Evolutionary conservation across 495 filamentous ascomycete genomes (phyloP).

Genomic region (Annulohypoxylon maeteangense): DNA sequence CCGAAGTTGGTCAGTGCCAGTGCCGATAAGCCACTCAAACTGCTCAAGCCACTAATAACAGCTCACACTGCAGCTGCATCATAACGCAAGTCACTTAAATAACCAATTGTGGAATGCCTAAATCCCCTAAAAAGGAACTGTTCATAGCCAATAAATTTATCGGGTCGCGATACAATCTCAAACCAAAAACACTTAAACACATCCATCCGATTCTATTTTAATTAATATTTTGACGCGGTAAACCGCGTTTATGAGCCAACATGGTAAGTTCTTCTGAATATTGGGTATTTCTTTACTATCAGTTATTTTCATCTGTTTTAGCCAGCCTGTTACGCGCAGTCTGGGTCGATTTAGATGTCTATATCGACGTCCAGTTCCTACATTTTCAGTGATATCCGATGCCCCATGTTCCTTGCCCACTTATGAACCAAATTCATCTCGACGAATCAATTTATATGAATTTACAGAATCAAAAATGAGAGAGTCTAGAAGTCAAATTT

Average conservation of each 20-base stretch:
- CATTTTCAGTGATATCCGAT: not conserved
- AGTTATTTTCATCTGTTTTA: not conserved
- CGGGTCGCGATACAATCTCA: slow-evolving; percentile 26
- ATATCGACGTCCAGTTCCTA: not conserved
- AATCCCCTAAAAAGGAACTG: slow-evolving; percentile 14
- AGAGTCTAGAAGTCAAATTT: not conserved
- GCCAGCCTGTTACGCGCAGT: not conserved
- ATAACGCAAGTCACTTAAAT: not conserved
- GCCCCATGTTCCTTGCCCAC: slow-evolving; percentile 1
- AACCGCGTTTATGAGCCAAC: slow-evolving; percentile 23
- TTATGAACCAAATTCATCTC: slow-evolving; percentile 11
- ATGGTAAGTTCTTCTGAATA: slow-evolving; percentile 31
- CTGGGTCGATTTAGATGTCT: not conserved
- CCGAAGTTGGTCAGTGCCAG: not conserved
- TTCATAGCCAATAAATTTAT: slow-evolving; percentile 27
- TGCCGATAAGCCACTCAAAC: not conserved
- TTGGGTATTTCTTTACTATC: not conserved
- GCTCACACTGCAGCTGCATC: not conserved
- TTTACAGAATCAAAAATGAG: not conserved
- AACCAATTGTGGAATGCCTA: slow-evolving; percentile 6
- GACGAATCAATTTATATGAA: slow-evolving; percentile 27
- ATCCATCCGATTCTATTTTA: slow-evolving; percentile 21
- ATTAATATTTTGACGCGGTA: slow-evolving; percentile 34
- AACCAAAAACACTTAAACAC: slow-evolving; percentile 37
- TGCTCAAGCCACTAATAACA: slow-evolving; percentile 10